A percentile compares a stretch with the other conserved stretches of the same genome.
Conservation (phyloP, 106 monocot genomes). For the Platanthera zijinensis region DNA sequence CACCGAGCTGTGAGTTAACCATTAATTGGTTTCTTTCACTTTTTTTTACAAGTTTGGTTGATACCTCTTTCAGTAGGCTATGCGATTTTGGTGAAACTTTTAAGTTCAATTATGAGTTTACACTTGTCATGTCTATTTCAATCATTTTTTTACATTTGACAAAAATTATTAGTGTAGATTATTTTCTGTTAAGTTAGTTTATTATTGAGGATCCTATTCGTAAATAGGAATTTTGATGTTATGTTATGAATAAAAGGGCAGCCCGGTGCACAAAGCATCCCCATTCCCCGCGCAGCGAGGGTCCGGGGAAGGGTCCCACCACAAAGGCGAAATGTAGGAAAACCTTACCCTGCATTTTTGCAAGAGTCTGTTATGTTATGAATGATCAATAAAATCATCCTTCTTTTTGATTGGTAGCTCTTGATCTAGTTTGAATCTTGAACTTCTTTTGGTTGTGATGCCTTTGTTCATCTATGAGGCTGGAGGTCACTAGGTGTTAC, state of each 20-base stretch:
- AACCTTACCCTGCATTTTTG: too few species aligned
- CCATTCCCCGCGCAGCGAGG: too few species aligned
- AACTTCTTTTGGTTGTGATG: not conserved
- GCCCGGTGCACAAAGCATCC: too few species aligned
- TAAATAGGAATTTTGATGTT: not conserved
- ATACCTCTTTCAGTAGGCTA: not conserved
- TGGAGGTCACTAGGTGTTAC: not conserved
- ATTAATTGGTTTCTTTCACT: not conserved
- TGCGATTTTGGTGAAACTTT: not conserved
- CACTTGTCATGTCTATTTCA: not conserved
- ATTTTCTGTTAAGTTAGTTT: not conserved
- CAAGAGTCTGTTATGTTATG: not conserved
- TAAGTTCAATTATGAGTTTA: not conserved
- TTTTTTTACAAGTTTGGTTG: not conserved
- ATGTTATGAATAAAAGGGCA: not conserved
- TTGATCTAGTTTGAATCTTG: not conserved
- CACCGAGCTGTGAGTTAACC: conserved; percentile 58
- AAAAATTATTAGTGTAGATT: not conserved
- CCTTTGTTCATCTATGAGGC: not conserved
- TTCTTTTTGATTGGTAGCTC: not conserved
- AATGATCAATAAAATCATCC: not conserved
- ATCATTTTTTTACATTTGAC: not conserved
- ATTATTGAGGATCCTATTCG: not conserved
- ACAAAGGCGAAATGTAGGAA: too few species aligned
- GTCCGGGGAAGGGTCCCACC: too few species aligned